These are phyloP conservation scores for Parascedosporium putredinis DNA, from an alignment of 2,329 filamentous ascomycete species.

Conservation along the genomic window DNA sequence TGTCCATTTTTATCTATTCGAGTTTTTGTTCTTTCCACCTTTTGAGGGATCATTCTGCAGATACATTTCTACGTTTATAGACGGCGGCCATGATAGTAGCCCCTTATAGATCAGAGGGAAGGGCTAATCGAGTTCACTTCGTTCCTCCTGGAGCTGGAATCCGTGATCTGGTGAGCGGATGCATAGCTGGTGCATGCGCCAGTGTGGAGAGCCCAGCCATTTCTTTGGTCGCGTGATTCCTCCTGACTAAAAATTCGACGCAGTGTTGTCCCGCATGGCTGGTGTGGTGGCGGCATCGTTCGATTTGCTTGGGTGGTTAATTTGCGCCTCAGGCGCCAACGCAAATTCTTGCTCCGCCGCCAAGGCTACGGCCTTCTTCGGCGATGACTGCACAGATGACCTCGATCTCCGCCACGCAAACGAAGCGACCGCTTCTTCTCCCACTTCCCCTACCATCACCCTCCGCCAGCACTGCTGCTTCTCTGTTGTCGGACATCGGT, in stretches of 20 bases:
- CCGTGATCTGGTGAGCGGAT: no score
- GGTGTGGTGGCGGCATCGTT: neutral
- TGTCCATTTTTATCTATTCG: neutral
- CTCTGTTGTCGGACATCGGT: constrained; percentile 1
- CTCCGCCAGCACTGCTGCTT: constrained; percentile 6
- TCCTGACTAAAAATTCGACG: neutral
- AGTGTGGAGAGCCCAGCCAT: neutral
- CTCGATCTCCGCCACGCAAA: constrained; percentile 11
- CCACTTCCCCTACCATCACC: neutral
- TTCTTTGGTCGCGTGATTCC: neutral
- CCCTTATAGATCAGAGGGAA: no score
- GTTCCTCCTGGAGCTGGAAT: no score
- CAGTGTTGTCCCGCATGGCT: no score
- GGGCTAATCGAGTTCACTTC: no score
- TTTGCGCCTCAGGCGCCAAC: constrained; percentile 11
- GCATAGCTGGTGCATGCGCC: no score
- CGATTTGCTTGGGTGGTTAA: neutral
- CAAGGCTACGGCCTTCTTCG: constrained; percentile 6
- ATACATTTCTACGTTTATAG: no score
- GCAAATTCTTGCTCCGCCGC: constrained; percentile 9
- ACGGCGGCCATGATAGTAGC: no score
- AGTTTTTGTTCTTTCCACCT: no score
- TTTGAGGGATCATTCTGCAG: no score
- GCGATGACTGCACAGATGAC: constrained; percentile 8
- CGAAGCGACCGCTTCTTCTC: constrained; percentile 10